Evolutionary conservation across 768 basidiomycete genomes (phyloP).

Genomic region (Suillus subalutaceus): DNA sequence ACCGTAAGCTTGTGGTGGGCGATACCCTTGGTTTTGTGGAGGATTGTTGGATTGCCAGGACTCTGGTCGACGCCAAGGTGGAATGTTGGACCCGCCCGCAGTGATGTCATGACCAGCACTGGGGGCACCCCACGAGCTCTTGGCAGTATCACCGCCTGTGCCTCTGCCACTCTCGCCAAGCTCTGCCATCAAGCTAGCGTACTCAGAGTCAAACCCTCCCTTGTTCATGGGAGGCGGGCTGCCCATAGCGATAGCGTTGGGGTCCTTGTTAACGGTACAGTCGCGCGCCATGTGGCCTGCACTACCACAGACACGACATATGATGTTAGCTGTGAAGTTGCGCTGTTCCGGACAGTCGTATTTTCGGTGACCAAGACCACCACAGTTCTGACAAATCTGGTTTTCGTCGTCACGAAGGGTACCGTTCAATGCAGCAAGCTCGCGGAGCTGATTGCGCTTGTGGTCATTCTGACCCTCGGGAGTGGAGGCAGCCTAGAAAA

Average conservation of each 20-base stretch:
- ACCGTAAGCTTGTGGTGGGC: slow-evolving; percentile 69
- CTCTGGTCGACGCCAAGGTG: slow-evolving; percentile 91
- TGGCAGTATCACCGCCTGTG: slow-evolving; percentile 53
- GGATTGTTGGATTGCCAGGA: slow-evolving; percentile 68
- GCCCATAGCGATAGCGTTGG: slow-evolving; percentile 58
- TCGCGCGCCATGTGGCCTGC: slow-evolving; percentile 99
- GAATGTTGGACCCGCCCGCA: slow-evolving; percentile 72
- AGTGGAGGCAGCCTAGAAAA: slow-evolving; percentile 87
- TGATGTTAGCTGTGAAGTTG: slow-evolving; percentile 99
- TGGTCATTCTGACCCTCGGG: slow-evolving; percentile 99
- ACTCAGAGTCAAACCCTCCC: slow-evolving; percentile 95
- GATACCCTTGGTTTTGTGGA: slow-evolving; percentile 60
- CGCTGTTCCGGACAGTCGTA: slow-evolving; percentile 98
- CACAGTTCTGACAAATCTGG: slow-evolving; percentile 98
- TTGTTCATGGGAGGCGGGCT: slow-evolving; percentile 57
- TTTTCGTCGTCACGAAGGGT: slow-evolving; percentile 99
- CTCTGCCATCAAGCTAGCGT: slow-evolving; percentile 96
- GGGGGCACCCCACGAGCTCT: slow-evolving; percentile 65
- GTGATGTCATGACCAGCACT: slow-evolving; percentile 61
- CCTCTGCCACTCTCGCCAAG: slow-evolving; percentile 81
- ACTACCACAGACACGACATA: slow-evolving; percentile 97
- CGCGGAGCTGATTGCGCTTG: slow-evolving; percentile 97
- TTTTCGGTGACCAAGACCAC: slow-evolving; percentile 93
- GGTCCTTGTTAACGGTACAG: slow-evolving; percentile 92
- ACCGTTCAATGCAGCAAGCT: slow-evolving; percentile 96